Base-by-base conservation (phyloP, 2,329 filamentous ascomycete species). In the Stachybotrys chlorohalonatus region DNA sequence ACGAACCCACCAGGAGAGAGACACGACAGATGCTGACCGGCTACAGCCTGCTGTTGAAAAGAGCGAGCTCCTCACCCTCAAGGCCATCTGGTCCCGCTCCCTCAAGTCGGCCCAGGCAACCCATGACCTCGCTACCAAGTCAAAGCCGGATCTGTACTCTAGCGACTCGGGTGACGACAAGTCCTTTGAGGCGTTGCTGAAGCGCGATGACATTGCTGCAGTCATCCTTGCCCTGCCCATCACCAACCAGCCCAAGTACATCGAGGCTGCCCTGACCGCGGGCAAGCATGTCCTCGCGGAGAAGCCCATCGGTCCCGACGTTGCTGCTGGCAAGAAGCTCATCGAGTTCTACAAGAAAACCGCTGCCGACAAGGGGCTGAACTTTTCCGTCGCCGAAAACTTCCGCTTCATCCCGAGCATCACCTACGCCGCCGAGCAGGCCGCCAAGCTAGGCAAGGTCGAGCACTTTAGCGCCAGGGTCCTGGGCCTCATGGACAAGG, bases 231-330 rank as follows among this genome's bases (percentile, higher is more conserved):
- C 76, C n/a, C 73, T 89, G 45, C 85, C 85, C 39, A 89, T 89
- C 63, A 64, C 75, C 51, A 71, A 71, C 45, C 85, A 88, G 65
- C 81, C 84, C 2, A 68, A 68, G 11, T 78, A 79, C 61, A 80
- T 88, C 62, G 74, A 79, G 57, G 75, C 77, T 57, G 82, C 81
- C 0, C 70, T 88, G 16, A 64, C 69, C n/a, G 84, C 83, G 1
- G 83, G 84, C 31, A 89, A 89, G 68, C 84, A 88, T 63, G 85
- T 89, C 7, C 73, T 89, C 3, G 81, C 81, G 15, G 86, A 89
- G 70, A 89, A 89, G 70, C 85, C 86, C 39, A 75, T 88, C 47
- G 84, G 81, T 3, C 78, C 80, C 59, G 81, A 86, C 59, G 69
- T 85, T 8, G 71, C 73, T 1, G 62, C 65, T 1, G 76, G 70